Base-by-base conservation (phyloP, 2,329 filamentous ascomycete genomes). In the Orbilia ellipsospora region DNA sequence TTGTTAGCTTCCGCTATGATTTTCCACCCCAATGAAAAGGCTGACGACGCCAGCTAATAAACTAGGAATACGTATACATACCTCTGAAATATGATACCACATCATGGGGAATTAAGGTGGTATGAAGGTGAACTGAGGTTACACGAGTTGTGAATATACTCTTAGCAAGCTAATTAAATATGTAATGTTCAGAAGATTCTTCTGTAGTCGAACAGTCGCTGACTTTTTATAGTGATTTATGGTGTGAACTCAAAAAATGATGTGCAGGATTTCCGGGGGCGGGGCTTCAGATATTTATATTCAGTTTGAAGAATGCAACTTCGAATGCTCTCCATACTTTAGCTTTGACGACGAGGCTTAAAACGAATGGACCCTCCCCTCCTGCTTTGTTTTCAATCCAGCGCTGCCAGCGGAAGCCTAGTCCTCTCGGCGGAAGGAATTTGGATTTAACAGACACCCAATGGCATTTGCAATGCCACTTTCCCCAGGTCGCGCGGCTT, bases 71-170 rank as follows among this genome's bases (percentile, higher is more conserved):
- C 8, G 10, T 6, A 36, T 36, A 48, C 72, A 54, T 72, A 78
- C 77, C 73, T 78, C 77, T 10, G 77, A 78, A 55, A 78, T 77
- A 70, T 78, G 77, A 76, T 76, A 78, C 73, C 77, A 78, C 73
- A 78, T 70, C 59, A 69, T 78, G 20, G 18, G 60, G 28, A 23
- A 6, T 12, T 13, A 48, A 12, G 28, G 56, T 15, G 23, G 20
- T 36, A 42, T 26, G 28, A 59, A 42, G 26, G 44, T n/a, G 13
- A n/a, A 18, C 7, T 48, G 13, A 13, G 42, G 4, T 28, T 48
- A 42, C 7, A 5, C 18, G 23, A 55, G 23, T 31, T 36, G 23
- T 12, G 36, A 31, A 4, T 13, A 20, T 12, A 42, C 7, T 40
- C n/a, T 10, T 56, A 10, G 18, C 54, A 31, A 40, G 16, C 6